Evolutionary conservation across 2,329 filamentous ascomycete genomes (phyloP), one percentile per base, ranked within the genome.

Genomic region (Clarireedia paspali): DNA sequence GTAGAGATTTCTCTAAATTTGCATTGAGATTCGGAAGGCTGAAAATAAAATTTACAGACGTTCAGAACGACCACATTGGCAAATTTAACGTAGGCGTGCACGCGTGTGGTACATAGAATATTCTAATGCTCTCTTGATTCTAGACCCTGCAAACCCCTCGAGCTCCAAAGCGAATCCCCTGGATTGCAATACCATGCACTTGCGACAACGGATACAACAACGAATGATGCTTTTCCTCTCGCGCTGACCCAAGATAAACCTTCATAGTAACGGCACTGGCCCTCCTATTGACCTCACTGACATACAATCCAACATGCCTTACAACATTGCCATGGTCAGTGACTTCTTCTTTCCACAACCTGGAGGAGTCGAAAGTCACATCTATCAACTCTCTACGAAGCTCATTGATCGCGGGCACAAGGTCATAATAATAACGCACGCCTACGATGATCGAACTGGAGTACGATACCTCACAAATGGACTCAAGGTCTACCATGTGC

Each of bases 341-440:
- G 94, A 99, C 78, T 96, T 95, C 80, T 99, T 99, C 84, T 99
- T 95, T 70, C 94, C 94, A 14, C 92, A 97, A 68, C 92, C 94
- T 52, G 91, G 94, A 69, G 94, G 94, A 66, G 84, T 99, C 62
- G 94, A 99, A 75, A 95, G 90, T 72, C 94, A 99, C 74, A 97
- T 99, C 66, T 99, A 99, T 75, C 94, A 99, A 72, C 79, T 99
- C 42, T 94, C 92, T 34, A 89, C 88, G 56, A 99, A 97, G 80
- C 83, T 99, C 64, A 91, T 97, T 63, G 92, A 99, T 71, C 89
- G 94, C 42, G 94, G 94, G 42, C 94, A 99, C 77, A 96, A 96
- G 75, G 92, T 99, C 66, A 89, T 99, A 61, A 88, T 99, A 68
- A 94, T 99, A 68, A 99, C 94, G 0, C 94, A 99, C 72, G 88